These are phyloP conservation scores for Thielaviopsis ethacetica DNA, from an alignment of 2,329 filamentous ascomycete species.

Conservation along the genomic window DNA sequence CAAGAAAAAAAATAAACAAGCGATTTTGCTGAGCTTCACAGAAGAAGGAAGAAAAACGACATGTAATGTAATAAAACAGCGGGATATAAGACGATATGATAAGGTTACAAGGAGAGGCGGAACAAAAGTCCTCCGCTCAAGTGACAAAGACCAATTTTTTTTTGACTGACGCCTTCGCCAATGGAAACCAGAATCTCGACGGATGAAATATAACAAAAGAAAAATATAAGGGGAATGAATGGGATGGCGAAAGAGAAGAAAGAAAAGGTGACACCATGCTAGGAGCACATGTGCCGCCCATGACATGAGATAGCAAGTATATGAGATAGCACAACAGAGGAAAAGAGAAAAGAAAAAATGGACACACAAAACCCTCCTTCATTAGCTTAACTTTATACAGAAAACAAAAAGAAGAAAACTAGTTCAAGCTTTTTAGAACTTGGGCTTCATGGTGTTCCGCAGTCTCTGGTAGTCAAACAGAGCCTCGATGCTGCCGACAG, in stretches of 20 bases:
- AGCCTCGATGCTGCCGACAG: slow-evolving; percentile 85
- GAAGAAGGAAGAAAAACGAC: slow-evolving; percentile 4
- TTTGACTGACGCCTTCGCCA: slow-evolving; percentile 7
- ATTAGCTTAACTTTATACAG: slow-evolving; percentile 9
- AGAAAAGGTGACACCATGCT: neutral
- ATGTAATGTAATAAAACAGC: slow-evolving; percentile 10
- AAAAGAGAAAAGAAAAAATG: neutral
- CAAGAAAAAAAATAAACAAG: neutral
- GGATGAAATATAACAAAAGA: slow-evolving; percentile 7
- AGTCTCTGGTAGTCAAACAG: slow-evolving; percentile 62
- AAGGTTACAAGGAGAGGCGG: neutral
- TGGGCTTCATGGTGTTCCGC: slow-evolving; percentile 76
- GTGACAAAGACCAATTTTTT: slow-evolving; percentile 9
- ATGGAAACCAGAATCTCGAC: slow-evolving; percentile 3
- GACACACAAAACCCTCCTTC: slow-evolving; percentile 10
- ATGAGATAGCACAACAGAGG: slow-evolving; percentile 8
- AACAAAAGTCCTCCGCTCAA: slow-evolving; percentile 6
- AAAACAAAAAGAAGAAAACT: slow-evolving; percentile 2
- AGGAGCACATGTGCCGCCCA: neutral
- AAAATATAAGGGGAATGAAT: slow-evolving; percentile 5
- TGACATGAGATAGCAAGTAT: slow-evolving; percentile 7
- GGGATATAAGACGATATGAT: slow-evolving; percentile 10
- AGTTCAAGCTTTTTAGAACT: slow-evolving; percentile 30
- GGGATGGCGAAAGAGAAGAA: neutral
- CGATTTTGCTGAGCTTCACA: neutral